A percentile compares a stretch with the other conserved stretches of the same genome.
Conservation (phyloP, 2,329 filamentous ascomycete species). For the Metarhizium robertsii region DNA sequence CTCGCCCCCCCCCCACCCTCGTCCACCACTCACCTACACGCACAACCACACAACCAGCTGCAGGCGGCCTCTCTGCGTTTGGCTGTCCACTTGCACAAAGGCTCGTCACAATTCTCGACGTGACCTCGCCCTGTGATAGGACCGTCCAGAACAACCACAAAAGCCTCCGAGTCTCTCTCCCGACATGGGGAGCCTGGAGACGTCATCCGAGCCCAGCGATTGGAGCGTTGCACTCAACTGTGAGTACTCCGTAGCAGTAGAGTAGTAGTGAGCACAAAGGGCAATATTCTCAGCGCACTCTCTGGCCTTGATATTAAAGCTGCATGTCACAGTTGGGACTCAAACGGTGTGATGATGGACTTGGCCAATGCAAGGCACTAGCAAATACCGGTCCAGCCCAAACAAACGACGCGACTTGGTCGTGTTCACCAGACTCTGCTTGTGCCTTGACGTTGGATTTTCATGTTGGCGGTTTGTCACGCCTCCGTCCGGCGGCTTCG, state of each 20-base stretch:
- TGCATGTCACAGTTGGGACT: background rate
- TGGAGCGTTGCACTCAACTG: background rate
- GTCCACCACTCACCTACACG: conserved; percentile 4
- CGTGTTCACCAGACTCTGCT: background rate
- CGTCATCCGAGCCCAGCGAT: conserved; percentile 8
- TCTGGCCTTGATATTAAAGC: background rate
- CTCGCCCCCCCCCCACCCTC: background rate
- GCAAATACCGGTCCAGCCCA: background rate
- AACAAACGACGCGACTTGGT: background rate
- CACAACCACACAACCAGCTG: conserved; percentile 6
- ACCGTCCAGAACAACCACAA: conserved; percentile 12
- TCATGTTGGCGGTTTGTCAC: background rate
- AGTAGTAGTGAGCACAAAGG: too few relatives aligned
- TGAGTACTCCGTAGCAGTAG: background rate
- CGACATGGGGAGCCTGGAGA: background rate
- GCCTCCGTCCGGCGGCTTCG: background rate
- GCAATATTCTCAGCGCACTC: background rate
- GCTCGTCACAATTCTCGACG: conserved; percentile 19
- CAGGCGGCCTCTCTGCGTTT: conserved; percentile 9
- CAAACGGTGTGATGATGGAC: conserved; percentile 3
- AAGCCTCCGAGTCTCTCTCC: conserved; percentile 4
- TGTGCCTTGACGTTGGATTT: background rate
- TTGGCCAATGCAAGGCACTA: conserved; percentile 13
- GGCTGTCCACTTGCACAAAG: conserved; percentile 15
- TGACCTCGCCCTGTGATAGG: conserved; percentile 20